Evolutionary conservation across 805 yeast species (phyloP), one percentile per base, ranked within the genome.

Genomic region (Candida insectalens): DNA sequence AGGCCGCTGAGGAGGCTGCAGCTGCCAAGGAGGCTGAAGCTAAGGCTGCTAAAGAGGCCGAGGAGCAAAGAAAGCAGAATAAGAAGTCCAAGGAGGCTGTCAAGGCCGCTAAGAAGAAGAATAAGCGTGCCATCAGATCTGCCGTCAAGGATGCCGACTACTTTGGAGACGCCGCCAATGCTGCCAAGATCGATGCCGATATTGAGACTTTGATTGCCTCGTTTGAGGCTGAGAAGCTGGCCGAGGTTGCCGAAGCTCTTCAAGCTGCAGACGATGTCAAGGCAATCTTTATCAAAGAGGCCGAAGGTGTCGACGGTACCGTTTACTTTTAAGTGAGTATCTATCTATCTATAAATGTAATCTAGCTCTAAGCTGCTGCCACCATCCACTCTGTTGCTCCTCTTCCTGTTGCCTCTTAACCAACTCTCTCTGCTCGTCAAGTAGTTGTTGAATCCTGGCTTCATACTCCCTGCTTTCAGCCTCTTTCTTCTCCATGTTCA

Each of bases 91-190:
- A 89, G 73, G 94, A 89, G 71, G 81, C 89, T 48, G 95, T 94
- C 58, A 95, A 92, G 72, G 84, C 83, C 48, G 96, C 96, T 35
- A 88, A 85, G 72, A 92, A 92, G 94, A 92, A 92, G 83, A 55
- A 53, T 37, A 57, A 57, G 59, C 51, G 62, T 45, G 40, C 53
- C 34, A 42, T 92, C 45, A 84, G 97, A 74, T 62, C 63, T 49
- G 68, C 87, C 38, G 84, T 76, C 45, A 85, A 88, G 69, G 96
- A 83, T 29, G 75, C 69, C 47, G 82, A 69, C 38, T 85, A 84
- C 73, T 87, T 85, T 47, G 92, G 92, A 47, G 85, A 79, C 50
- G 81, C 77, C 38, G 73, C 62, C 40, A 73, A 74, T 41, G 70
- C 89, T 32, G 67, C 74, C 39, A 61, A 64, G 39, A 78, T 82